A percentile compares a stretch with the other conserved stretches of the same genome.
Conservation (phyloP, 352 stramenopile species). For the Pythium guiyangense region DNA sequence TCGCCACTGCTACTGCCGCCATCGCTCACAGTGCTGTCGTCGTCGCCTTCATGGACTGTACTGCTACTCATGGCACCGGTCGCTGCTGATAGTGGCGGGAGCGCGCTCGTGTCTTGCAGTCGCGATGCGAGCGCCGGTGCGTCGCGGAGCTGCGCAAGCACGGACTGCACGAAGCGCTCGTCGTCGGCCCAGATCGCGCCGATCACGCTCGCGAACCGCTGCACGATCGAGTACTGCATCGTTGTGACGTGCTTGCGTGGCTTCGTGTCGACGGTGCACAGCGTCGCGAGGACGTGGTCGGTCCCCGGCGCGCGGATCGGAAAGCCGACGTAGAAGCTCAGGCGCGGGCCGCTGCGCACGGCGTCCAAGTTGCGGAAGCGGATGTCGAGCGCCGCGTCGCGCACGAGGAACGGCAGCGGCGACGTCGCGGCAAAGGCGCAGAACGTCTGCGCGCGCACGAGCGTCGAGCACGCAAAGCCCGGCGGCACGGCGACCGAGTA, state of each 20-base stretch:
- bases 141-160: no score
- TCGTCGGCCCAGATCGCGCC: slow-evolving; percentile 7
- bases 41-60: no score
- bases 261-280: slow-evolving; percentile 45
- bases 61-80: no score
- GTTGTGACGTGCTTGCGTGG: slow-evolving; percentile 45
- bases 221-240: slow-evolving; percentile 59
- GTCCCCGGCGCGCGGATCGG: slow-evolving; percentile 26
- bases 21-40: no score
- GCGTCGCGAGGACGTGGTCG: slow-evolving; percentile 23
- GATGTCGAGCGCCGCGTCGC: slow-evolving; percentile 39
- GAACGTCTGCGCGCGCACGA: slow-evolving; percentile 26
- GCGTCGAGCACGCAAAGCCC: slow-evolving; percentile 1
- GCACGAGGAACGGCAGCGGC: slow-evolving; percentile 36
- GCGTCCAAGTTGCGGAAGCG: slow-evolving; percentile 45
- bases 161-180: no score
- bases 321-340: slow-evolving; percentile 39
- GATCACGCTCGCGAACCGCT: slow-evolving; percentile 30
- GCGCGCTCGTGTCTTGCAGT: no score
- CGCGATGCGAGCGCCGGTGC: no score
- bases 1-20: no score
- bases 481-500: slow-evolving; percentile 13
- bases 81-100: no score
- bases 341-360: slow-evolving; percentile 21
- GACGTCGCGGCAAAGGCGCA: slow-evolving; percentile 26